phyloP scores from a whole-genome alignment of 2,329 filamentous ascomycete species.

The Pestalotiopsis sp. region DNA sequence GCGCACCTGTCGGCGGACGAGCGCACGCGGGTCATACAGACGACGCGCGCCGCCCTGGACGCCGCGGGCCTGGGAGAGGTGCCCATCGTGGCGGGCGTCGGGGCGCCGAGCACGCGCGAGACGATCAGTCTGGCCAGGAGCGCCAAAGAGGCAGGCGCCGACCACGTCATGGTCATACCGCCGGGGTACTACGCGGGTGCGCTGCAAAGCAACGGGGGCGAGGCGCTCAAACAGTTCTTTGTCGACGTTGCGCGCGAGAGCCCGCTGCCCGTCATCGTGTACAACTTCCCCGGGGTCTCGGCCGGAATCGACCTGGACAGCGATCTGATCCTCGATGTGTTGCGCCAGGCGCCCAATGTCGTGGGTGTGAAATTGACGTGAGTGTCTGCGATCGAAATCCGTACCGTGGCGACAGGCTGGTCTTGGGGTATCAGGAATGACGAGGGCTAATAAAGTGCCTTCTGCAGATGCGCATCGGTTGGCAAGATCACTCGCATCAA shows the following conservation, averaged over 20 bases:
- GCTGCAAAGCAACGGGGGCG: slow-evolving; percentile 45
- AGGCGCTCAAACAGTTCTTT: slow-evolving; percentile 63
- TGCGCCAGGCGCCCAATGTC: slow-evolving; percentile 54
- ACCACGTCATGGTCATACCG: slow-evolving; percentile 68
- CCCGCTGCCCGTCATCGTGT: slow-evolving; percentile 62
- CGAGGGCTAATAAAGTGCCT: neutral
- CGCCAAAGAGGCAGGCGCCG: slow-evolving; percentile 65
- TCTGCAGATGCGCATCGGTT: slow-evolving; percentile 47
- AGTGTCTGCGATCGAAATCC: slow-evolving; percentile 19
- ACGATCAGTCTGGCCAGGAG: slow-evolving; percentile 66
- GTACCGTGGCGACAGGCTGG: no score
- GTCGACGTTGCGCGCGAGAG: slow-evolving; percentile 55
- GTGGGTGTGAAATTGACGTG: slow-evolving; percentile 60
- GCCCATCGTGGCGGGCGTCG: slow-evolving; percentile 68
- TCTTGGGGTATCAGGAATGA: neutral
- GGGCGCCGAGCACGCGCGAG: slow-evolving; percentile 67
- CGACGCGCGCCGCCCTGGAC: slow-evolving; percentile 64
- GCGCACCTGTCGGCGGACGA: slow-evolving; percentile 68
- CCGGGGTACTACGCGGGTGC: slow-evolving; percentile 69
- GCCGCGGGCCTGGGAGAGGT: slow-evolving; percentile 53
- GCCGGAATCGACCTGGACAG: slow-evolving; percentile 58
- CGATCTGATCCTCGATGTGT: slow-evolving; percentile 54
- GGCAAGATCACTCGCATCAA: slow-evolving; percentile 49
- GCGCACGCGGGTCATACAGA: slow-evolving; percentile 59
- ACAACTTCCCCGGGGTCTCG: slow-evolving; percentile 63